Percentiles rank a stretch among this genome's conserved stretches.
These are phyloP conservation scores for Neocatenulostroma microsporum DNA, from an alignment of 2,329 filamentous ascomycete species.

Conservation along the genomic window DNA sequence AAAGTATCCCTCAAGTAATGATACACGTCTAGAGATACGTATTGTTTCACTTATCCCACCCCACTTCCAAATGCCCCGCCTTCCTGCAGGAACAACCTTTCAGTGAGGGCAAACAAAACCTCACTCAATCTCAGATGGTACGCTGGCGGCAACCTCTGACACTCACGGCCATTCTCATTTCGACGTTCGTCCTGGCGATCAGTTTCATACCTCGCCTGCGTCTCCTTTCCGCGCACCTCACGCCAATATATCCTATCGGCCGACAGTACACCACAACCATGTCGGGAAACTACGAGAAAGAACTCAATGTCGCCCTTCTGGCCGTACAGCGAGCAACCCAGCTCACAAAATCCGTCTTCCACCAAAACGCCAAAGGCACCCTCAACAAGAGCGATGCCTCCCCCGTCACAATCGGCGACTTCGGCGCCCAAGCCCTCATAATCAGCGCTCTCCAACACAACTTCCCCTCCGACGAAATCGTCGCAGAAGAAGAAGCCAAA, in stretches of 20 bases:
- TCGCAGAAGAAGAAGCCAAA: conserved; percentile 89
- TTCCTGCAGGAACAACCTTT: no score
- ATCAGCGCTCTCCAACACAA: conserved; percentile 81
- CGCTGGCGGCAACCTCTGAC: conserved; percentile 3
- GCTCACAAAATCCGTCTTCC: conserved; percentile 68
- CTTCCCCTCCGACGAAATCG: conserved; percentile 85
- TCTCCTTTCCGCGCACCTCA: conserved; percentile 28
- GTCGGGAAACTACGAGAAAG: conserved; percentile 56
- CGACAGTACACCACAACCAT: conserved; percentile 20
- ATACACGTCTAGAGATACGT: no score
- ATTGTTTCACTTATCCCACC: no score
- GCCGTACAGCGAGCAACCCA: conserved; percentile 77
- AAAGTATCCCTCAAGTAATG: no score
- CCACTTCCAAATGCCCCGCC: no score
- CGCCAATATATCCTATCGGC: conserved; percentile 6
- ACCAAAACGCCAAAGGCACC: conserved; percentile 89
- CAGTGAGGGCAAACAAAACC: no score
- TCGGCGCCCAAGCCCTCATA: conserved; percentile 93
- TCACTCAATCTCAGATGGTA: not conserved
- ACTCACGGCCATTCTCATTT: conserved; percentile 8
- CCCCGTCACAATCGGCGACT: conserved; percentile 95
- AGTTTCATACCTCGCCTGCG: conserved; percentile 35
- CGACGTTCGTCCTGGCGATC: conserved; percentile 35
- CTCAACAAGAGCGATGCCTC: conserved; percentile 92
- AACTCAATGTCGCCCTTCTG: conserved; percentile 75